Evolutionary conservation across 164 flowering plant species (phyloP).

Genomic region (Kingdonia uniflora): DNA sequence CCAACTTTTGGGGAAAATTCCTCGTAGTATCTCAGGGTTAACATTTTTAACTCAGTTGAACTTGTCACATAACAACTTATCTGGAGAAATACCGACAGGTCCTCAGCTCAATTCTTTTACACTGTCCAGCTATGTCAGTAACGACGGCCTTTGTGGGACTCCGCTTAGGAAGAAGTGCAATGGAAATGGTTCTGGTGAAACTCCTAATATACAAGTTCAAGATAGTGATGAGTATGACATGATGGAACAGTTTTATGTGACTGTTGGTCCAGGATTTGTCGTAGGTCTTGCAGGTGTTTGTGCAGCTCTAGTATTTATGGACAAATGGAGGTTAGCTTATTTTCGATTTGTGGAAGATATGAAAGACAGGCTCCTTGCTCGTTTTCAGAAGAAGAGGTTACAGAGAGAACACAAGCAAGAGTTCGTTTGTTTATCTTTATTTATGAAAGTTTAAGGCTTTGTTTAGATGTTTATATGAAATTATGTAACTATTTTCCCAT

Average conservation of each 20-base stretch:
- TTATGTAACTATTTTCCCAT: too few relatives aligned
- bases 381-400: too few relatives aligned
- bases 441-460: too few relatives aligned
- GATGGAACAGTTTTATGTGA: slow-evolving; percentile 3
- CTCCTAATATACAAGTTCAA: neutral
- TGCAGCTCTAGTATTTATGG: slow-evolving; percentile 5
- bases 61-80: slow-evolving; percentile 1
- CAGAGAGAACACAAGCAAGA: too few relatives aligned
- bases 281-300: slow-evolving; percentile 9
- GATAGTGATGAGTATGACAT: neutral
- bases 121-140: slow-evolving; percentile 4
- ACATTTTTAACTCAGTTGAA: neutral
- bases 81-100: slow-evolving; percentile 2
- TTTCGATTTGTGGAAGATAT: slow-evolving; percentile 1
- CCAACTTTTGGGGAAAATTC: slow-evolving; percentile 2
- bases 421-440: too few relatives aligned
- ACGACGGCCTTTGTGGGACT: slow-evolving; percentile 8
- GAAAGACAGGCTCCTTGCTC: neutral
- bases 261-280: slow-evolving; percentile 9
- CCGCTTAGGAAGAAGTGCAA: slow-evolving; percentile 1
- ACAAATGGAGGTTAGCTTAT: slow-evolving; percentile 8
- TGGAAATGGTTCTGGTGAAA: neutral
- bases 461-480: too few relatives aligned
- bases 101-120: slow-evolving; percentile 2
- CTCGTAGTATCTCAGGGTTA: neutral